Base-by-base conservation (phyloP, 2,329 filamentous ascomycete species). In the Colletotrichum lindemuthianum region DNA sequence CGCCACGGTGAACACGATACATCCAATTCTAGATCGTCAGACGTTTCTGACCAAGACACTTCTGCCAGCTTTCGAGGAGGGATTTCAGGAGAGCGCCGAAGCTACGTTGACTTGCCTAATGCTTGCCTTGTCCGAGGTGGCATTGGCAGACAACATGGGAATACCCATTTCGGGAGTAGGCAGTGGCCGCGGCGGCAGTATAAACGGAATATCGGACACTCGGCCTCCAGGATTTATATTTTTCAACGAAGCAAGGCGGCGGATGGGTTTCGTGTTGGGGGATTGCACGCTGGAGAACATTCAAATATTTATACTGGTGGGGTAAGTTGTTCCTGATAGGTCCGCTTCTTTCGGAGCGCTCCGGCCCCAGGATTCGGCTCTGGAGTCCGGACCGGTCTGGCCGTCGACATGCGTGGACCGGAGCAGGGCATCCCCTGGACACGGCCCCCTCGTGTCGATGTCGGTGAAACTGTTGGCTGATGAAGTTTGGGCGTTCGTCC, bases 191-290 rank as follows among this genome's bases (percentile, higher is more conserved):
- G 15, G 1, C 24, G 24, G 24, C 24, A 24, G 24, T 24, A 24
- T 24, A 24, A 5, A 79, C 81, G 2, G 69, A 73, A 2, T 76
- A 79, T 12, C 77, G 36, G 45, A 33, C 37, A 36, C 6, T 8
- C 13, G 76, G 15, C 86, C 86, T 2, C 87, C 87, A 0, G 87
- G 87, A 0, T 71, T 89, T 3, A 79, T 79, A 1, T 79, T 88
- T 40, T 89, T 89, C 74, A 89, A 89, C 67, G 87, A 89, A 72
- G 87, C 86, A 13, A 79, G 87, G 54, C 82, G 81, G 63, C 78
- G 85, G n/a, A 79, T 88, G 70, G 87, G 87, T 0, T 88, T 88
- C 70, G 78, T 83, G 9, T 70, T 84, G 57, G 83, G 82, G 2
- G 81, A 86, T 32, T 85, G 81, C 69, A 85, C 80, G 53, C 72